These are phyloP conservation scores for Eleusine coracana DNA, from an alignment of 176 grass and related monocot genomes.

Conservation along the genomic window DNA sequence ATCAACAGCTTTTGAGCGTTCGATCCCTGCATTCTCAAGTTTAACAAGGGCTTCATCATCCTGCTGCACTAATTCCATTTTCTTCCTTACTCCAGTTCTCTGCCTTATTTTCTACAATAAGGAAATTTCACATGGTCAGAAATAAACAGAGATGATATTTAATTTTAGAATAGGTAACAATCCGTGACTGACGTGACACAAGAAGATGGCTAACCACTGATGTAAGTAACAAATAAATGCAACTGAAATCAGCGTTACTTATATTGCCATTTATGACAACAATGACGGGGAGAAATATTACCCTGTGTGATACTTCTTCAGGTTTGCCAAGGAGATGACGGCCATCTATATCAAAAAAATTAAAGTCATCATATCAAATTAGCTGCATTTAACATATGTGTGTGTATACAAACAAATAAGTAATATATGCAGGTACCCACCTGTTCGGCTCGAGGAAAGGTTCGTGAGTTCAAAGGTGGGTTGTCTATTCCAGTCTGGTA, in stretches of 20 bases:
- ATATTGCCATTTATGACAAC: constrained; percentile 19
- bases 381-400: neutral
- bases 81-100: constrained; percentile 36
- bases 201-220: constrained; percentile 11
- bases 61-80: constrained; percentile 43
- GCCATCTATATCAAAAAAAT: constrained; percentile 26
- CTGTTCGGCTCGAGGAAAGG: constrained; percentile 8
- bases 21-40: constrained; percentile 61
- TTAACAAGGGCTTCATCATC: constrained; percentile 62
- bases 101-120: constrained; percentile 47
- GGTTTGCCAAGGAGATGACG: constrained; percentile 10
- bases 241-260: neutral
- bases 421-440: constrained; percentile 23
- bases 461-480: constrained; percentile 14
- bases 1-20: constrained; percentile 63
- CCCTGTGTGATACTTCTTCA: constrained; percentile 37
- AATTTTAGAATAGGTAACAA: neutral
- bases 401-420: neutral
- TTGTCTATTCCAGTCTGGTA: constrained; percentile 24
- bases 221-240: constrained; percentile 13
- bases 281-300: constrained; percentile 13
- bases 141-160: neutral
- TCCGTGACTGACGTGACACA: neutral
- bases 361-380: neutral
- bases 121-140: constrained; percentile 21